Evolutionary conservation across 768 basidiomycete genomes (phyloP), one percentile per base, ranked within the genome.

Genomic region (Russula lepida): DNA sequence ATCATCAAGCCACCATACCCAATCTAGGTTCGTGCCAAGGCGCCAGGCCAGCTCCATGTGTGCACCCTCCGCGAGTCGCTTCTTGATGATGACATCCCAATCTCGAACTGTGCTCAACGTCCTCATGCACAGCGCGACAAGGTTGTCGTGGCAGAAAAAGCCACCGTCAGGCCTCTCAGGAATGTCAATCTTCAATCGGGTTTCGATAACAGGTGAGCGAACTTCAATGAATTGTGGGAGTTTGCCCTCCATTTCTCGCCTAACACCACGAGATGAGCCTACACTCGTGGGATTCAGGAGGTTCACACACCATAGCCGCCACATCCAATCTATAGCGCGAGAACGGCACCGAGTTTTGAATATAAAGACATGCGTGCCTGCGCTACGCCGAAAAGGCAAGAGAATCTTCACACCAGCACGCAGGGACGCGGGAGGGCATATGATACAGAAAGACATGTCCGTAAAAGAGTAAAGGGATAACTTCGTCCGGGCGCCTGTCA

Each of bases 401-500:
- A 78, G 80, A 28, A 77, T 70, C 44, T 77, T 79, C 3, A 75
- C 70, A 33, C 71, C 69, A 41, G 74, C 72, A 28, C 70, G 71
- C 30, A 78, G 72, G 5, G 78, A 71, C 3, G 81, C 81, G 1
- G 84, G 84, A 4, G 80, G 77, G 66, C 87, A 90, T 4, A 81
- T 78, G 25, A 93, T 72, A 68, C 85, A 90, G 71, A 95, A 92
- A 0, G 90, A 84, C 64, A 92, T 74, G 70, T 98, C 95, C 50
- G 85, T 82, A 56, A 89, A 88, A 35, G 92, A 95, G 70, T 91
- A 98, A 25, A 97, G 70, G 2, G 89, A 92, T n/a, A 95, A 72
- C 15, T 77, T 78, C 0, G 92, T 93, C 44, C 77, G 76, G 4
- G 76, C 71, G 0, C 81, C 75, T 59, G 77, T 74, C 55, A 97